Evolutionary conservation across 2,329 filamentous ascomycete genomes (phyloP).

Genomic region (Colletotrichum tropicale): DNA sequence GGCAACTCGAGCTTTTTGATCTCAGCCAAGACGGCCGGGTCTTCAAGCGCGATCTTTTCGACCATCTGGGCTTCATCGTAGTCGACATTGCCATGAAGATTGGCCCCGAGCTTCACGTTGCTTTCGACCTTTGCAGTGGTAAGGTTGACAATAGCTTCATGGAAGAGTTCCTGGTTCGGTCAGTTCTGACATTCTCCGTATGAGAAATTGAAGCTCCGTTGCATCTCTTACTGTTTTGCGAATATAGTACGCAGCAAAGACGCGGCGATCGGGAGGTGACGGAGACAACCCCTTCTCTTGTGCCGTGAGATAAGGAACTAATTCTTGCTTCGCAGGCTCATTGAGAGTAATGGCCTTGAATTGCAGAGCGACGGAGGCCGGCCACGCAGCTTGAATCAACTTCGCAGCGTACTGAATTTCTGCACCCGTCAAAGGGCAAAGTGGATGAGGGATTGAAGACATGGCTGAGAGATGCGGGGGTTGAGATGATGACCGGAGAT

Average conservation of each 20-base stretch:
- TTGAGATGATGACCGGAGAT: background rate
- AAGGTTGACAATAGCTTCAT: slow-evolving; percentile 63
- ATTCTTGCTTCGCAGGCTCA: slow-evolving; percentile 59
- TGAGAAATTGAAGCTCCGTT: background rate
- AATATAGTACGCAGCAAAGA: slow-evolving; percentile 64
- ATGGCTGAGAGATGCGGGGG: background rate
- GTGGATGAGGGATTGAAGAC: slow-evolving; percentile 49
- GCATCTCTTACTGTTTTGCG: slow-evolving; percentile 56
- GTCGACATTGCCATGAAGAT: slow-evolving; percentile 63
- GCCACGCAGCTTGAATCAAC: slow-evolving; percentile 59
- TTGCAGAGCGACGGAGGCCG: slow-evolving; percentile 56
- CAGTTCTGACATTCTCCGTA: background rate
- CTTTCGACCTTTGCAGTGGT: slow-evolving; percentile 53
- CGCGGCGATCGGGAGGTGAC: slow-evolving; percentile 47
- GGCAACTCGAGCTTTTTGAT: slow-evolving; percentile 67
- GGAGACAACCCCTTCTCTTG: slow-evolving; percentile 42
- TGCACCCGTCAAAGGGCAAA: slow-evolving; percentile 60
- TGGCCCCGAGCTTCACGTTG: slow-evolving; percentile 63
- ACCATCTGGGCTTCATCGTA: slow-evolving; percentile 63
- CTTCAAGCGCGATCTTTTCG: slow-evolving; percentile 58
- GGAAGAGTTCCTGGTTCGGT: slow-evolving; percentile 59
- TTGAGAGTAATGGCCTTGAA: slow-evolving; percentile 68
- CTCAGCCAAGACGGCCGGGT: slow-evolving; percentile 62
- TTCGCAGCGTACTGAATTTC: slow-evolving; percentile 59
- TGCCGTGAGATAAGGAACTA: slow-evolving; percentile 54